Evolutionary conservation across 441 rosid genomes (phyloP), one percentile per base, ranked within the genome.

Genomic region (Syzygium malaccense): DNA sequence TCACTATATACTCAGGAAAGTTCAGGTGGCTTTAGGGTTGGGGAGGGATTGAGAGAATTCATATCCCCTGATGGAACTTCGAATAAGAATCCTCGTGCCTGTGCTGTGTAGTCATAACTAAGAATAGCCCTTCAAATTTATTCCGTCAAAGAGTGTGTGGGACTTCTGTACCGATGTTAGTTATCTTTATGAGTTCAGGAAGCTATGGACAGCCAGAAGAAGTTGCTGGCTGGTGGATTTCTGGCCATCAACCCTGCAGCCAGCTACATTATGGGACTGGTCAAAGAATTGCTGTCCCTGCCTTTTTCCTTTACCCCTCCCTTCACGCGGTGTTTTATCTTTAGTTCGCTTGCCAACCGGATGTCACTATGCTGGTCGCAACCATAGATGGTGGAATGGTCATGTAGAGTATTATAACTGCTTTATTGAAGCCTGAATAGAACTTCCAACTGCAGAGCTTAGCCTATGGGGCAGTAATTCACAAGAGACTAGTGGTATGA

Each of bases 221-320:
- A 93, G 99, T 96, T 88, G 98, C 98, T n/a, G 99, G 99, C 92
- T 97, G 91, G 99, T 96, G 90, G 98, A 92, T 96, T 96, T 92
- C 93, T 98, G 93, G 99, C 99, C 84, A 93, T 96, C 33, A 95
- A 93, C 86, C 98, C 99, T 53, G 97, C 99, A 57, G 95, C 99
- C 37, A 91, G 91, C 86, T 98, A 98, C 94, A 96, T 97, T 83
- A 96, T 99, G 14, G 98, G 98, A 92, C 98, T 96, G 99, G 99
- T 96, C 33, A 85, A 55, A 75, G 51, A 75, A 41, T 33, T 6
- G 51, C 17, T 23, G n/a, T 75, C 23, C 51, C 83, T 5, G 17
- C 83, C 23, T 37, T 37, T 75, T 75, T 37, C n/a, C n/a, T 25
- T 23, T 41, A 23, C 12, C n/a, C 48, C 48, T 45, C 48, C 8